Conservation (phyloP, 148 eudicot species). For the Rhododendron molle region DNA sequence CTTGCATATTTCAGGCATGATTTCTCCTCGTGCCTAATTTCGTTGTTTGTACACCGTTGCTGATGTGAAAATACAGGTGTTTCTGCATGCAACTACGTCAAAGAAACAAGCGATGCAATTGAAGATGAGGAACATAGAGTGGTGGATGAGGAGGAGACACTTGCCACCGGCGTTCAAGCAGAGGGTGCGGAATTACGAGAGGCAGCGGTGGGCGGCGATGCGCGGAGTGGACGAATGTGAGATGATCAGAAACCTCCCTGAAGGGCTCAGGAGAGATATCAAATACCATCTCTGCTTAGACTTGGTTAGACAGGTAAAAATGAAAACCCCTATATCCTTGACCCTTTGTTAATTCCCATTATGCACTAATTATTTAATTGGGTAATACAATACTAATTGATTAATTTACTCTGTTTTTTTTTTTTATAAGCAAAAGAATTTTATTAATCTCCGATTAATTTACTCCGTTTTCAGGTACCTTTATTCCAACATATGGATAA, state of each 20-base stretch:
- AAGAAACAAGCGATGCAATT: conserved; percentile 92
- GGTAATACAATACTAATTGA: no score
- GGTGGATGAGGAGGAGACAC: conserved; percentile 93
- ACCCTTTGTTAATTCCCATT: no score
- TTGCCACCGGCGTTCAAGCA: conserved; percentile 60
- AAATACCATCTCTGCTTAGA: conserved; percentile 88
- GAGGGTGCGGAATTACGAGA: conserved; percentile 79
- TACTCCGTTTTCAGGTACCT: conserved; percentile 54
- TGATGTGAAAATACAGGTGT: conserved; percentile 42
- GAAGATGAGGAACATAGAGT: conserved; percentile 89
- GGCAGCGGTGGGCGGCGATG: conserved; percentile 98
- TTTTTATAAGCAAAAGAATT: no score
- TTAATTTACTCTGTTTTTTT: no score
- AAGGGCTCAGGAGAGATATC: conserved; percentile 88
- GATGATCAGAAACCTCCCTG: conserved; percentile 86
- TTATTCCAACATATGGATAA: conserved; percentile 91
- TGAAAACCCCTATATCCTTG: background rate
- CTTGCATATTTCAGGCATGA: background rate
- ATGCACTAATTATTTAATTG: no score
- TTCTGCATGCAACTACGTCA: conserved; percentile 85
- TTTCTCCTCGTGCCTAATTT: background rate
- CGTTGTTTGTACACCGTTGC: background rate
- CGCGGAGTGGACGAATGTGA: conserved; percentile 93
- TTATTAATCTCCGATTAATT: no score
- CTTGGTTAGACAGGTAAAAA: conserved; percentile 73